Percentiles rank a stretch among this genome's conserved stretches.
Evolutionary conservation across 768 basidiomycete species (phyloP).

Genomic region (Dacryopinax primogenitus): DNA sequence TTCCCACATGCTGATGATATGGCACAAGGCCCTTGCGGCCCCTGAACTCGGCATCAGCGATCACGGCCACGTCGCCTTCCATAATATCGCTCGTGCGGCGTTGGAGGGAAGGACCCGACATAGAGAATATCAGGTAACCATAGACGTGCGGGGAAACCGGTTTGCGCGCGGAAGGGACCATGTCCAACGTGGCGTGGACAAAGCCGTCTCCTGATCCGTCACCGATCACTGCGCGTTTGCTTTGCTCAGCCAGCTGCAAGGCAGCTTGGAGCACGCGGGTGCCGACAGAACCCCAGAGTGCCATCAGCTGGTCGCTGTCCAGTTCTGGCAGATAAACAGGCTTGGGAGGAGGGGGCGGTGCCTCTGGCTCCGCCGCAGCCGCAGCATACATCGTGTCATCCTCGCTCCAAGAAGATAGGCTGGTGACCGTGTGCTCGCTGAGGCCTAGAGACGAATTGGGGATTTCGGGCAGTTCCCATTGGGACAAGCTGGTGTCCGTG

Average conservation of each 20-base stretch:
- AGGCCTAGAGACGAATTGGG: conserved; percentile 45
- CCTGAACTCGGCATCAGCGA: conserved; percentile 68
- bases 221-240: conserved; percentile 64
- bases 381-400: conserved; percentile 2
- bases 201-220: conserved; percentile 79
- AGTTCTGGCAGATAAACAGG: conserved; percentile 18
- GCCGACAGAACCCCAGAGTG: conserved; percentile 61
- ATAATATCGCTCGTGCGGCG: conserved; percentile 65
- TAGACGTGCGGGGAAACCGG: conserved; percentile 33
- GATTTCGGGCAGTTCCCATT: conserved; percentile 57
- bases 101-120: conserved; percentile 53
- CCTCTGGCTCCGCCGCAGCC: conserved; percentile 16
- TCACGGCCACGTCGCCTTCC: conserved; percentile 70
- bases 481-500: conserved; percentile 34
- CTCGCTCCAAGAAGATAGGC: conserved; percentile 17
- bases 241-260: conserved; percentile 52
- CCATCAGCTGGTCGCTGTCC: conserved; percentile 50
- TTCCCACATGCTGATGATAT: conserved; percentile 46
- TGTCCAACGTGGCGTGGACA: conserved; percentile 48
- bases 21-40: conserved; percentile 59
- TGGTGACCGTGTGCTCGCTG: conserved; percentile 27
- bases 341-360: conserved; percentile 5
- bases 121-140: conserved; percentile 66
- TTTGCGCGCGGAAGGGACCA: conserved; percentile 49
- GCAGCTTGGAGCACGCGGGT: conserved; percentile 62